Conservation (phyloP, 2,329 filamentous ascomycete genomes). For the Apiospora marii region DNA sequence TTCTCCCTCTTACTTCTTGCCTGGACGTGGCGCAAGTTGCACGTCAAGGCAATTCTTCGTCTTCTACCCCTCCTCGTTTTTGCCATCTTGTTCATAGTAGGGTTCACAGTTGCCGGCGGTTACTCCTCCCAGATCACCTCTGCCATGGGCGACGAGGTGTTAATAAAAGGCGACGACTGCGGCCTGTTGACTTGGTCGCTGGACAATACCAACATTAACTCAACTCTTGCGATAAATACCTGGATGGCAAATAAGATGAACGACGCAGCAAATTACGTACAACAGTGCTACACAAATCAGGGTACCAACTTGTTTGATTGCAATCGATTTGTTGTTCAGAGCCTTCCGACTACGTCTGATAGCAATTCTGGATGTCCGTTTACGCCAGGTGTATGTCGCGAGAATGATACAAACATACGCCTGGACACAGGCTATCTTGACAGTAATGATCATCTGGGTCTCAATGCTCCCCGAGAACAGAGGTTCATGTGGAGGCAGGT, state of each 20-base stretch:
- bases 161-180: background rate
- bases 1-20: slow-evolving; percentile 24
- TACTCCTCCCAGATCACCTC: slow-evolving; percentile 20
- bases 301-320: background rate
- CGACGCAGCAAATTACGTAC: background rate
- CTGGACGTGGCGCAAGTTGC: slow-evolving; percentile 19
- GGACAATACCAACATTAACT: too few species aligned
- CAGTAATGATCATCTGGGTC: slow-evolving; percentile 23
- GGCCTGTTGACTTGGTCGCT: too few species aligned
- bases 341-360: background rate
- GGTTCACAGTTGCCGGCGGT: background rate
- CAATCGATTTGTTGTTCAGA: background rate
- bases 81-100: slow-evolving; percentile 2
- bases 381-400: background rate
- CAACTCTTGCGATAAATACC: background rate
- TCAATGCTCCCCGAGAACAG: slow-evolving; percentile 20
- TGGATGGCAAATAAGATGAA: background rate
- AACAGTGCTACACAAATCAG: background rate
- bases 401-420: slow-evolving; percentile 5
- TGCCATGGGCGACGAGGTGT: background rate
- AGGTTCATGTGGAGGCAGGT: slow-evolving; percentile 15
- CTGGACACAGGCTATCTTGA: slow-evolving; percentile 21
- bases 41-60: background rate
- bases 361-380: background rate
- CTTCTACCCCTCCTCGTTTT: background rate